Base-by-base conservation (phyloP, 805 yeast species). In the Maudiozyma pseudohumilis region DNA sequence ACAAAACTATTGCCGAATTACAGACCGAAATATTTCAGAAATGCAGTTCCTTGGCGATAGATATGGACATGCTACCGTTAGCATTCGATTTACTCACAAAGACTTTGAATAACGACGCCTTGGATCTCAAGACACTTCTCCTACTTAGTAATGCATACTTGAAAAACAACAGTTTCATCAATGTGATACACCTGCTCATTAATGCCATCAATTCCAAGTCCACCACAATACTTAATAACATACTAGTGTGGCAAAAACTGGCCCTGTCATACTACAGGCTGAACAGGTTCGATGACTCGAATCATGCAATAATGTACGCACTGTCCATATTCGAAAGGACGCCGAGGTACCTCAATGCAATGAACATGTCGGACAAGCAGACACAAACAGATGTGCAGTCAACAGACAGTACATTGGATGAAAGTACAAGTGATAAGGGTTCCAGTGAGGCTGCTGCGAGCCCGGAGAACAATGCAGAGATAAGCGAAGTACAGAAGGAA, bases 1-100 rank as follows among this genome's bases (percentile, higher is more conserved):
- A 37, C 23, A 34, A 32, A n/a, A 23, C 18, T 13, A 31, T 39
- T 22, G 27, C 26, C 25, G 21, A 29, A 24, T 17, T 46, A 20
- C 42, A 35, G 15, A 41, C 38, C 18, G 52, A 50, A 22, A 37
- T 47, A 7, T 34, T 40, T 12, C 38, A 44, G 21, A 29, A 38
- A 32, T 53, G 58, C 43, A 47, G 56, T 25, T 36, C 45, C 22
- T 32, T 53, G 32, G 56, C 58, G 8, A 29, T 47, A n/a, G 42
- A 43, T 21, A 48, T 52, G 53, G 36, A 43, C 31, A 34, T 38
- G 16, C 30, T 42, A 20, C 43, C 48, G 12, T 28, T 44, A 7
- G 52, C 58, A 10, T 39, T 42, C 28, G 43, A 46, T 4, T 26
- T 48, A 24, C 34, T 48, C 13, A 33, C 45, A 9, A 43, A 43